Percentiles rank a stretch among this genome's conserved stretches.
Conservation (phyloP, 805 yeast genomes). For the Cyberlindnera mrakii region DNA sequence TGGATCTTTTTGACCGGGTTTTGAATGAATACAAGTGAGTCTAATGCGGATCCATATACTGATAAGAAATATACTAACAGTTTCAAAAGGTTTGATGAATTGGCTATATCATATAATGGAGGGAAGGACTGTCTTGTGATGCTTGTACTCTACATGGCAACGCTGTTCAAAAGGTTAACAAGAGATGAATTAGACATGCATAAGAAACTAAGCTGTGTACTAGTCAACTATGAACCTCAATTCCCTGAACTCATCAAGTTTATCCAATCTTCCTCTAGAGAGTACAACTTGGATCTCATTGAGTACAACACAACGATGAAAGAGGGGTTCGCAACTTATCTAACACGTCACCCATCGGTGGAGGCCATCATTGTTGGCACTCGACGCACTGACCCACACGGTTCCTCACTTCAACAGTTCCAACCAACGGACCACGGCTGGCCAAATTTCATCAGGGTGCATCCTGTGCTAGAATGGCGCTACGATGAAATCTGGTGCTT, state of each 20-base stretch:
- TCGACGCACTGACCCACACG: slow-evolving; percentile 83
- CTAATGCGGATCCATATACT: not conserved
- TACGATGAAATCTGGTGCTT: slow-evolving; percentile 85
- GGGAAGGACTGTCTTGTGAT: slow-evolving; percentile 95
- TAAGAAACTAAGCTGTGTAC: slow-evolving; percentile 49
- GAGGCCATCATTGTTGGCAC: slow-evolving; percentile 83
- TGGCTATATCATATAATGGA: slow-evolving; percentile 87
- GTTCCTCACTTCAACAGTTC: slow-evolving; percentile 47
- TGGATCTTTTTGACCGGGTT: slow-evolving; percentile 4
- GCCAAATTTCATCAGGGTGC: slow-evolving; percentile 82
- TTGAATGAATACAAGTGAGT: slow-evolving; percentile 5
- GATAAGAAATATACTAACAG: slow-evolving; percentile 1
- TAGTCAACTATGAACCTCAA: slow-evolving; percentile 68
- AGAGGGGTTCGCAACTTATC: slow-evolving; percentile 61
- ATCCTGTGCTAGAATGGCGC: slow-evolving; percentile 87
- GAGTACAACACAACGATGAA: slow-evolving; percentile 40
- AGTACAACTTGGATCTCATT: slow-evolving; percentile 48
- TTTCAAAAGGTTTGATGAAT: slow-evolving; percentile 28
- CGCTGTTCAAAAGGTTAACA: slow-evolving; percentile 28
- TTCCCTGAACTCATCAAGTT: slow-evolving; percentile 68
- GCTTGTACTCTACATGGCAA: slow-evolving; percentile 68
- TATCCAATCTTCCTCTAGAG: slow-evolving; percentile 44
- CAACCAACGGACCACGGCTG: slow-evolving; percentile 84
- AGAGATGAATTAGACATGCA: slow-evolving; percentile 10
- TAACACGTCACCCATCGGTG: slow-evolving; percentile 45